Conservation (phyloP, 257 asterid genomes). For the Solanum commersonii region DNA sequence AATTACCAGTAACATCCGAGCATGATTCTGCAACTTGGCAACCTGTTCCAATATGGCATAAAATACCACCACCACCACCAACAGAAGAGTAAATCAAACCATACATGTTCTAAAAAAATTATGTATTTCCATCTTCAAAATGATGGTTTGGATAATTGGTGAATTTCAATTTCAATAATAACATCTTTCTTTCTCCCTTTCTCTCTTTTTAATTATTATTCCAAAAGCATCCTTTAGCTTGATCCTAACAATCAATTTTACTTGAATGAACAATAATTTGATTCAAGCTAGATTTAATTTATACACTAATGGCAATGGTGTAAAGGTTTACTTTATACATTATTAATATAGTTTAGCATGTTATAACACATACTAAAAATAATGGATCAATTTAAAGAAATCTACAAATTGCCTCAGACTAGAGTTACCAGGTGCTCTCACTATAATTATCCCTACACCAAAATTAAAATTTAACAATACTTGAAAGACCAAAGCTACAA, state of each 20-base stretch:
- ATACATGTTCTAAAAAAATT: background rate
- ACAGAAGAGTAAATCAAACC: background rate
- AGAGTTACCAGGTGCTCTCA: background rate
- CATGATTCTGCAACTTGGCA: too few relatives aligned
- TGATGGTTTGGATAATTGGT: background rate
- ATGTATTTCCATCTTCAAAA: background rate
- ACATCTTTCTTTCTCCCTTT: background rate
- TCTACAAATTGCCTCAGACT: background rate
- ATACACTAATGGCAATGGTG: background rate
- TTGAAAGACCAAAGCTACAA: background rate
- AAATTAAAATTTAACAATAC: background rate
- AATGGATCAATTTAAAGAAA: background rate
- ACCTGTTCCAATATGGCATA: too few relatives aligned
- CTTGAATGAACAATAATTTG: background rate
- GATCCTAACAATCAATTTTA: background rate
- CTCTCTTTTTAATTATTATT: background rate
- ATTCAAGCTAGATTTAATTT: background rate
- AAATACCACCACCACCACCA: background rate
- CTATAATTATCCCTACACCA: background rate
- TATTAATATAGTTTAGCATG: background rate
- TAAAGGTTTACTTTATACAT: background rate
- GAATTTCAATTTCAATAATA: background rate
- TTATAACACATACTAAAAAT: background rate
- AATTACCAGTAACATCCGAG: too few relatives aligned
- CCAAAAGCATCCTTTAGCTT: background rate